These are phyloP conservation scores for Xerocomellus amylosporus DNA, from an alignment of 768 basidiomycete species.

Conservation along the genomic window DNA sequence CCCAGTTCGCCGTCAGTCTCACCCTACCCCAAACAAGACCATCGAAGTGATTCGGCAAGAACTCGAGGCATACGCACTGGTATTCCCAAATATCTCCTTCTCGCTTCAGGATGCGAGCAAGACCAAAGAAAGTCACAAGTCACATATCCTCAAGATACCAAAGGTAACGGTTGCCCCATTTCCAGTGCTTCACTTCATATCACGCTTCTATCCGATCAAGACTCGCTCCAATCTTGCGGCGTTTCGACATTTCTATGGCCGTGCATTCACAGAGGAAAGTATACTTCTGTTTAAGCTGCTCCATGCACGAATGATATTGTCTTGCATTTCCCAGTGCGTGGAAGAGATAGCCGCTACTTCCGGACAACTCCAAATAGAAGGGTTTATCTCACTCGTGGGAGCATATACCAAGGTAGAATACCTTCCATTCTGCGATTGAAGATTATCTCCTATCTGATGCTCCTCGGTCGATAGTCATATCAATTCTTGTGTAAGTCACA, in stretches of 20 bases:
- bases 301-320: conserved; percentile 10
- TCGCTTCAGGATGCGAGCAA: conserved; percentile 56
- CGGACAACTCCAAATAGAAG: conserved; percentile 59
- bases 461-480: conserved; percentile 51
- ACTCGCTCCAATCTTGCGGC: conserved; percentile 58
- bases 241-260: conserved; percentile 75
- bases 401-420: conserved; percentile 62
- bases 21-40: conserved; percentile 56
- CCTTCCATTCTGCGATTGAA: conserved; percentile 17
- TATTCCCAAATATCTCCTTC: conserved; percentile 70
- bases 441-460: conserved; percentile 18
- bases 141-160: conserved; percentile 56
- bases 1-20: conserved; percentile 74
- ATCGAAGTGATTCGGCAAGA: conserved; percentile 68
- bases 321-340: conserved; percentile 50
- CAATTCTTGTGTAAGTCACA: conserved; percentile 77
- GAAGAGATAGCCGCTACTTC: conserved; percentile 55
- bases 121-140: conserved; percentile 37
- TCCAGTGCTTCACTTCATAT: conserved; percentile 7
- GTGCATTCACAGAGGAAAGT: conserved; percentile 64
- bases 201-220: conserved; percentile 41
- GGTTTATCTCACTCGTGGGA: conserved; percentile 83
- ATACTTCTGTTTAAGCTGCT: conserved; percentile 9
- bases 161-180: conserved; percentile 47
- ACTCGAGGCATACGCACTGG: conserved; percentile 68